A percentile compares a stretch with the other conserved stretches of the same genome.
Evolutionary conservation across 345 rosid genomes (phyloP).

Genomic region (Moricandia arvensis): DNA sequence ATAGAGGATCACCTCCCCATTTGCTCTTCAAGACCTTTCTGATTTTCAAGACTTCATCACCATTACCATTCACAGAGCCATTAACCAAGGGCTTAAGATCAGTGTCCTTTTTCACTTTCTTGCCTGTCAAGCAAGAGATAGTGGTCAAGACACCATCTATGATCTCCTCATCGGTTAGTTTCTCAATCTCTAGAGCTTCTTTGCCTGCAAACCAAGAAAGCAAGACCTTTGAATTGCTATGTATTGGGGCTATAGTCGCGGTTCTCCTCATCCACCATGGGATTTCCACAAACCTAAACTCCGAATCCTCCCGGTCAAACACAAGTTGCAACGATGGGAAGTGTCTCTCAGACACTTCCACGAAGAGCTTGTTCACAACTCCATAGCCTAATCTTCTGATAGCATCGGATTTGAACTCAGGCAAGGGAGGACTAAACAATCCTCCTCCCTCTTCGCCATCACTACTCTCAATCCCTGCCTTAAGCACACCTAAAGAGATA

Average conservation of each 20-base stretch:
- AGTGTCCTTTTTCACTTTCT: slow-evolving; percentile 18
- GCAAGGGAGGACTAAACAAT: slow-evolving; percentile 76
- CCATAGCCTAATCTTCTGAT: slow-evolving; percentile 84
- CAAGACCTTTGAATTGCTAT: slow-evolving; percentile 63
- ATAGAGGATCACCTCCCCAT: slow-evolving; percentile 90
- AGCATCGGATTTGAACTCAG: slow-evolving; percentile 70
- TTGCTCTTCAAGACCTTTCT: slow-evolving; percentile 63
- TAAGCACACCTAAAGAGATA: slow-evolving; percentile 88
- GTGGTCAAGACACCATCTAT: slow-evolving; percentile 62
- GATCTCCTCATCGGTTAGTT: slow-evolving; percentile 70
- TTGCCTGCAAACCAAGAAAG: slow-evolving; percentile 95
- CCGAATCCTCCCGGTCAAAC: slow-evolving; percentile 57
- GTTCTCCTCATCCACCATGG: slow-evolving; percentile 98
- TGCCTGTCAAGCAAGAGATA: slow-evolving; percentile 48
- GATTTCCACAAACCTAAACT: slow-evolving; percentile 50
- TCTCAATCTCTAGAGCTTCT: slow-evolving; percentile 87
- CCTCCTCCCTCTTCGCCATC: slow-evolving; percentile 30
- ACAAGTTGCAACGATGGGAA: slow-evolving; percentile 76
- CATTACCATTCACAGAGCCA: slow-evolving; percentile 45
- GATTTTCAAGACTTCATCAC: slow-evolving; percentile 40
- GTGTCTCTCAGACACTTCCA: slow-evolving; percentile 38
- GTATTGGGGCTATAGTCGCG: slow-evolving; percentile 71
- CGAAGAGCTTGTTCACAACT: slow-evolving; percentile 88
- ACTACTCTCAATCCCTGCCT: slow-evolving; percentile 53
- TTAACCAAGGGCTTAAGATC: slow-evolving; percentile 33